Evolutionary conservation across 2,329 filamentous ascomycete species (phyloP).

Genomic region (Sporothrix mexicana): DNA sequence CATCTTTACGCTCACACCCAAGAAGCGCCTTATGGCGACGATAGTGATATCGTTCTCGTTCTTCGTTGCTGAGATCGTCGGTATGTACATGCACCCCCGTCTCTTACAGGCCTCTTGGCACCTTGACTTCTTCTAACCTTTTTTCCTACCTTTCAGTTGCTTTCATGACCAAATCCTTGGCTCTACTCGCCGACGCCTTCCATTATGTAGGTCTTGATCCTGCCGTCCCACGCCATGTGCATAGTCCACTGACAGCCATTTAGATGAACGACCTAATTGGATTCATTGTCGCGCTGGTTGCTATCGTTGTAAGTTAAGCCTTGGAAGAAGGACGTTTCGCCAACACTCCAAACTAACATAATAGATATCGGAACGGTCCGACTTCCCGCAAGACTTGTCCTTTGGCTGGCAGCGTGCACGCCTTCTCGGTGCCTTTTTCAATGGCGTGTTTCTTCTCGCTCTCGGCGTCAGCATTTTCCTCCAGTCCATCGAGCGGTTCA

Average conservation of each 20-base stretch:
- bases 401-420: slow-evolving; percentile 80
- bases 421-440: slow-evolving; percentile 80
- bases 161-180: slow-evolving; percentile 73
- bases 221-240: neutral
- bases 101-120: neutral
- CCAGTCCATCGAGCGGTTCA: slow-evolving; percentile 74
- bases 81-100: slow-evolving; percentile 43
- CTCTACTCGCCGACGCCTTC: slow-evolving; percentile 77
- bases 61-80: slow-evolving; percentile 58
- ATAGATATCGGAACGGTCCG: slow-evolving; percentile 62
- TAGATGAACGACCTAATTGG: slow-evolving; percentile 74
- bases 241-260: slow-evolving; percentile 37
- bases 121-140: neutral
- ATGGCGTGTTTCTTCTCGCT: slow-evolving; percentile 75
- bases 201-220: slow-evolving; percentile 65
- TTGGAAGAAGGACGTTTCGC: too few species aligned
- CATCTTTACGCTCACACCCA: slow-evolving; percentile 47
- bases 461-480: slow-evolving; percentile 74
- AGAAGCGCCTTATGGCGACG: slow-evolving; percentile 54
- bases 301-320: slow-evolving; percentile 59
- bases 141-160: slow-evolving; percentile 54
- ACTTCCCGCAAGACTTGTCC: slow-evolving; percentile 64
- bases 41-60: slow-evolving; percentile 58
- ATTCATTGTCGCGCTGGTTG: slow-evolving; percentile 69
- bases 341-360: neutral